Conservation (phyloP, 176 grass and related monocot species). For the Ananas comosus region DNA sequence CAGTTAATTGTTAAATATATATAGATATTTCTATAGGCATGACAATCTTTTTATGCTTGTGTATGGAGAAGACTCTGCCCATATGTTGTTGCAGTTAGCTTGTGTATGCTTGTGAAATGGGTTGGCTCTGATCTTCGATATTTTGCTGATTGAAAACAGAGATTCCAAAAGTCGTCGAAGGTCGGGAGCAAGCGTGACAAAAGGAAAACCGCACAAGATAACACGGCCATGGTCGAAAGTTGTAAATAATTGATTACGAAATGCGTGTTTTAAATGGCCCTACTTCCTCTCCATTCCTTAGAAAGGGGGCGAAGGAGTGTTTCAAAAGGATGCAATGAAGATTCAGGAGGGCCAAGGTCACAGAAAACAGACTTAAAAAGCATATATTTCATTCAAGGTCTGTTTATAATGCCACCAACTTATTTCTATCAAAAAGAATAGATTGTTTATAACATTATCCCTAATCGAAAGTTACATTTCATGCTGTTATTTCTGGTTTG, state of each 20-base stretch:
- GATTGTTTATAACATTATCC: no score
- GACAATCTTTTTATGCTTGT: neutral
- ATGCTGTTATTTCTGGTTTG: no score
- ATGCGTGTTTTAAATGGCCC: neutral
- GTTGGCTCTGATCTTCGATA: neutral
- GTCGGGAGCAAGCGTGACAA: conserved; percentile 10
- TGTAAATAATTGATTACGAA: conserved; percentile 3
- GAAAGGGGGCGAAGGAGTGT: neutral
- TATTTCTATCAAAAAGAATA: no score
- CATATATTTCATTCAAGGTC: neutral
- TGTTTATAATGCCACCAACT: neutral
- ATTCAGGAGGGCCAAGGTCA: neutral
- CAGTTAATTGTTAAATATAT: no score
- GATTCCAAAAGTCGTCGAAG: neutral
- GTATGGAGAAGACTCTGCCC: neutral
- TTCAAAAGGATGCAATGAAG: neutral
- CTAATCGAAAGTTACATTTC: no score
- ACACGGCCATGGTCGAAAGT: neutral
- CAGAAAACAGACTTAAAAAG: neutral
- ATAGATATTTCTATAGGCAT: neutral
- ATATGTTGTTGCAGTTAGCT: neutral
- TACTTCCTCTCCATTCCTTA: neutral
- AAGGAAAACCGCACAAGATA: conserved; percentile 13
- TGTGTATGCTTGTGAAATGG: no score
- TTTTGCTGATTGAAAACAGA: neutral